phyloP scores from a whole-genome alignment of 108 stramenopile species.

The Nannochloropsis granulata region DNA sequence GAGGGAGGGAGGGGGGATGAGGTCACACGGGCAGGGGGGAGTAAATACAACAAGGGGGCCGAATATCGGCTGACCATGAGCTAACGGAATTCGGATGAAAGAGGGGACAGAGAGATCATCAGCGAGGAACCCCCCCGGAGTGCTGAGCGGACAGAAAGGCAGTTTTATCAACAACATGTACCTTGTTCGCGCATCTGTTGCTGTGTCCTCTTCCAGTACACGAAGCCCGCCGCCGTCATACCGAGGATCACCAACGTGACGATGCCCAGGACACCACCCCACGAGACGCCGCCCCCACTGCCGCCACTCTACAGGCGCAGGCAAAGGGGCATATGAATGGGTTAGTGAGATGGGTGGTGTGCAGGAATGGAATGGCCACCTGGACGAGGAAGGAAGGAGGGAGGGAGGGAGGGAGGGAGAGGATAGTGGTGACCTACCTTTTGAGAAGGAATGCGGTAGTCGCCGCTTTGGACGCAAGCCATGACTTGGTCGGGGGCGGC shows the following conservation, averaged over 20 bases:
- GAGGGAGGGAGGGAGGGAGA: not conserved
- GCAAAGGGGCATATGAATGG: not conserved
- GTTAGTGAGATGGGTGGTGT: not conserved
- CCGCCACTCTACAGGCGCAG: not conserved
- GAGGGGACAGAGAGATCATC: no score
- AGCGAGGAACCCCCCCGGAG: not conserved
- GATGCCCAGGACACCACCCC: not conserved
- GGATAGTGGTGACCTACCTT: not conserved
- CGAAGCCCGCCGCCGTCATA: slow-evolving; percentile 45
- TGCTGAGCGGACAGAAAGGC: not conserved
- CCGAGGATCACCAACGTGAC: not conserved
- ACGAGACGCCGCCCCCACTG: not conserved
- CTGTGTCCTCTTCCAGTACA: slow-evolving; percentile 58
- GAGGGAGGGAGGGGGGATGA: not conserved
- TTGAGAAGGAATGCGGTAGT: not conserved
- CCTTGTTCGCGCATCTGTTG: slow-evolving; percentile 57
- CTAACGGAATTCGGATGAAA: no score
- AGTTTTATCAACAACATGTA: not conserved
- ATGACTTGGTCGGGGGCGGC: not conserved
- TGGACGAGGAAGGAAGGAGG: not conserved
- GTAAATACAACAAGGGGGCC: not conserved
- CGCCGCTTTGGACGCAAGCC: not conserved
- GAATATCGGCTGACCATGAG: no score
- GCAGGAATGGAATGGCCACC: not conserved
- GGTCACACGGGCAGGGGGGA: not conserved